phyloP scores from a whole-genome alignment of 192 early-diverging fungal species.

The Coemansia sp. region DNA sequence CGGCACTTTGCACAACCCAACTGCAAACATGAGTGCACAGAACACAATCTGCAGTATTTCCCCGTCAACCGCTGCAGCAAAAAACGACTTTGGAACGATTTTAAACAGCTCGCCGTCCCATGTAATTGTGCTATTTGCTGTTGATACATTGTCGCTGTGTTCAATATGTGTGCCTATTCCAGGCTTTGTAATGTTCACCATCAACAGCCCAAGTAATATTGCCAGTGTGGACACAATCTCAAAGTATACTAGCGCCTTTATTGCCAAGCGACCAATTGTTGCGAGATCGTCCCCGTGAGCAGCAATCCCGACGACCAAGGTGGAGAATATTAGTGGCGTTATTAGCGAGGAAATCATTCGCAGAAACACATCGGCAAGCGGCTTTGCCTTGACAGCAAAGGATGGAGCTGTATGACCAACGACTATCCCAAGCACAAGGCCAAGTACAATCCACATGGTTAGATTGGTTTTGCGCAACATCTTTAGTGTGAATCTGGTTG shows the following conservation, averaged over 20 bases:
- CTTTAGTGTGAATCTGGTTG: too few species aligned
- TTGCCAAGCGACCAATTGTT: background rate
- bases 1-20: slow-evolving; percentile 1
- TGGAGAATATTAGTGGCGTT: slow-evolving; percentile 1
- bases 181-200: background rate
- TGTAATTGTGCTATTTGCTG: background rate
- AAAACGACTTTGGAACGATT: background rate
- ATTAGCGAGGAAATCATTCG: background rate
- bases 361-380: background rate
- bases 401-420: background rate
- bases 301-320: background rate
- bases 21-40: background rate
- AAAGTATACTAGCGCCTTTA: slow-evolving; percentile 1
- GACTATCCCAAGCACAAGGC: background rate
- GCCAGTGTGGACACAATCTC: background rate
- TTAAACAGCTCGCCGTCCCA: background rate
- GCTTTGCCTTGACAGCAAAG: background rate
- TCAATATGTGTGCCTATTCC: background rate
- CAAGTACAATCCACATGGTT: background rate
- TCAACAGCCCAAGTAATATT: background rate
- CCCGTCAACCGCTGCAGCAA: background rate
- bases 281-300: background rate
- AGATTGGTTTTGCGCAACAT: too few species aligned
- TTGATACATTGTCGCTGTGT: background rate
- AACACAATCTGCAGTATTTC: background rate